Conservation (phyloP, 2,329 filamentous ascomycete species). For the Curvularia hawaiiensis region DNA sequence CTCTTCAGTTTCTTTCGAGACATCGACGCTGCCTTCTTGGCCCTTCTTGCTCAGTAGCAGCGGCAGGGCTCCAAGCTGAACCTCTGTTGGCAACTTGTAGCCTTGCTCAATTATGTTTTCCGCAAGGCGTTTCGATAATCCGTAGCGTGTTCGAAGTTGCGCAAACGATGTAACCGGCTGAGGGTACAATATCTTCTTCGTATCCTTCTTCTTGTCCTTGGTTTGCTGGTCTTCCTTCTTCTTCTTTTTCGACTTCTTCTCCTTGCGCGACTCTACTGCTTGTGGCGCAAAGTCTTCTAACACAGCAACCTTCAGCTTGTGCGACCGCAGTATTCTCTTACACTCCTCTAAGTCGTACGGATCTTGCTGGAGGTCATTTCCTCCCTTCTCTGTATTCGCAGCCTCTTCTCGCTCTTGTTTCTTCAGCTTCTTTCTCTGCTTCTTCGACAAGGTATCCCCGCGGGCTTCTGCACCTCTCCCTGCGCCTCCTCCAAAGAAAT, state of each 20-base stretch:
- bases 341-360: constrained; percentile 71
- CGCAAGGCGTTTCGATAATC: constrained; percentile 73
- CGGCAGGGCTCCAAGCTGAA: constrained; percentile 86
- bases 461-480: constrained; percentile 14
- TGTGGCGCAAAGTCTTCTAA: constrained; percentile 56
- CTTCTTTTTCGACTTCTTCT: constrained; percentile 61
- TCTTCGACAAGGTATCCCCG: constrained; percentile 17
- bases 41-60: constrained; percentile 66
- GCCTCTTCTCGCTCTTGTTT: constrained; percentile 14
- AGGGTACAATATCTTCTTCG: constrained; percentile 71
- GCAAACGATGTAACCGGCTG: constrained; percentile 79
- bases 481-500: constrained; percentile 49
- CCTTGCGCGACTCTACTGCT: constrained; percentile 56
- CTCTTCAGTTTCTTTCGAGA: constrained; percentile 48
- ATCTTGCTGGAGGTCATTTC: constrained; percentile 13
- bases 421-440: constrained; percentile 23
- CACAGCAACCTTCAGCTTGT: constrained; percentile 83
- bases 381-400: constrained; percentile 5
- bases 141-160: constrained; percentile 72
- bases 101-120: constrained; percentile 84
- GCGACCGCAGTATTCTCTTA: constrained; percentile 73
- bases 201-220: constrained; percentile 53
- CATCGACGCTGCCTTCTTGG: neutral
- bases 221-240: constrained; percentile 48
- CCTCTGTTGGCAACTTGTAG: constrained; percentile 87